Evolutionary conservation across 2,329 filamentous ascomycete species (phyloP), one percentile per base, ranked within the genome.

Genomic region (Cytospora schulzeri): DNA sequence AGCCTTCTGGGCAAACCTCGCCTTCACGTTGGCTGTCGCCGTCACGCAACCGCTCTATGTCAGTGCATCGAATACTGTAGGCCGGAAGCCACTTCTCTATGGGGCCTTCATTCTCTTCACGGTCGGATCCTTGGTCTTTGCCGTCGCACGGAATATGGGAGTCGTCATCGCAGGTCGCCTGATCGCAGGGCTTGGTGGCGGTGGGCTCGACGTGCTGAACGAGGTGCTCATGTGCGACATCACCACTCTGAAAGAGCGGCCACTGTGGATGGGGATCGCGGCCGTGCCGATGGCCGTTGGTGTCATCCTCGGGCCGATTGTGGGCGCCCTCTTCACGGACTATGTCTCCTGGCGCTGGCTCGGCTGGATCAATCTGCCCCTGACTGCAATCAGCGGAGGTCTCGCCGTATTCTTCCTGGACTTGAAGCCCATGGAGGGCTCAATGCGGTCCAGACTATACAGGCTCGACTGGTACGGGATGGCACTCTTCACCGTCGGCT

Each of bases 1-100:
- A 45, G 68, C 69, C 57, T 67, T 77, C 71, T 62, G 77, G 76
- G 64, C 79, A 64, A 67, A 73, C 62, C 67, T 81, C 71, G 59
- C 70, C 6, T 73, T 68, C 38, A 64, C 66, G 12, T 55, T 73
- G 8, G 69, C 62, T 26, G 69, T 71, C 48, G 67, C 70, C 35
- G 64, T 71, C 28, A 70, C 68, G 14, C 69, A 71, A 45, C 71
- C 71, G 11, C 51, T 73, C 26, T 73, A 69, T 38, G 66, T 67
- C 31, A 72, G 67, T 51, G 61, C 73, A n/a, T 75, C 74, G 19
- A 69, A 74, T 45, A 64, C 71, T 9, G 66, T 76, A 19, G 74
- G 74, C 19, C 73, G 74, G 35, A 75, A 76, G 57, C 62, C 66
- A 2, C 69, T 69, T 17, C 69, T 76, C 15, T 71, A 74, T 48